Evolutionary conservation across 768 basidiomycete species (phyloP), one percentile per base, ranked within the genome.

Genomic region (Tricholoma sp.): DNA sequence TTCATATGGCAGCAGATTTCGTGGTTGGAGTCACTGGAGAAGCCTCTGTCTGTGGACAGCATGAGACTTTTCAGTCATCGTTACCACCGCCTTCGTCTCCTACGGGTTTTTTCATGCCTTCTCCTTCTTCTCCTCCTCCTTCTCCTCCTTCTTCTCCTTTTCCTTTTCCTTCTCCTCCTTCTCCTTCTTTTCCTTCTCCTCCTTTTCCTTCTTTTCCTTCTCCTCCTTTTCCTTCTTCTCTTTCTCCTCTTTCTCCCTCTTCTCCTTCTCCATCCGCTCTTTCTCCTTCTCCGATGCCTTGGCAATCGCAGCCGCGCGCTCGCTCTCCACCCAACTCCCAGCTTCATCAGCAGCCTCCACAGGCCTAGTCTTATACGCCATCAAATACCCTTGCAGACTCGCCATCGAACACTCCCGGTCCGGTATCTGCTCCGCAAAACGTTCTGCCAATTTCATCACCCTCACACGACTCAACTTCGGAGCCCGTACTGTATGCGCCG

Each of bases 301-400:
- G 47, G 52, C 57, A n/a, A 59, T 57, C 53, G 33, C 50, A 49
- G 59, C 54, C 36, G 55, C 55, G 6, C 53, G 59, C 56, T 79
- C 78, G 61, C 71, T 71, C 57, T 75, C 70, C 9, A 82, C 71
- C 79, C 82, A 84, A 9, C 59, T 68, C 3, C 60, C 67, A 1
- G 69, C 67, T 1, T 67, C 70, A 4, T 65, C 63, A 6, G 77
- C 76, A 6, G 85, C 86, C 17, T 72, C 75, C 55, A 72, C 61
- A 0, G 86, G 85, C 9, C 78, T 68, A 6, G 68, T 75, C 67
- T 87, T 85, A 71, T 84, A 78, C 28, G 73, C 65, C 83, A 89
- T 85, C 58, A 89, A 65, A 64, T 80, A 75, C 3, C 67, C 73
- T 61, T 74, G 75, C 53, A 74, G 61, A 50, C 65, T 70, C 42